Evolutionary conservation across 805 yeast genomes (phyloP), one percentile per base, ranked within the genome.

Genomic region (Nakazawaea wickerhamii): DNA sequence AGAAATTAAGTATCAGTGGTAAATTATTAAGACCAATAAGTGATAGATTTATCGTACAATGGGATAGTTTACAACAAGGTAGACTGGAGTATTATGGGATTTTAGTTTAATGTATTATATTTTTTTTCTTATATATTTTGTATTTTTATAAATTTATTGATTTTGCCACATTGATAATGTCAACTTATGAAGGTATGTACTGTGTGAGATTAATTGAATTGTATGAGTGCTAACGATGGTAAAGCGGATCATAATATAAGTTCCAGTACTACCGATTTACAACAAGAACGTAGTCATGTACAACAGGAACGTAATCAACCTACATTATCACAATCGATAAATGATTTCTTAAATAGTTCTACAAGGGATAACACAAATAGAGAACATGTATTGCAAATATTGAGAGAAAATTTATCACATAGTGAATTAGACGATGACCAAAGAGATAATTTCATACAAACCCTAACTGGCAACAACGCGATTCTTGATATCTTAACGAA

Each of bases 41-140:
- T 4, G 84, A 88, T 57, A 67, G 90, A 18, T 84, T 93, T 47
- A 55, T 93, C 1, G 98, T 93, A 7, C 99, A 93, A 59, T 93
- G 99, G 99, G 76, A 75, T 21, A 67, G 69, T 21, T 65, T 93
- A 43, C 55, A 59, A 41, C 80, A 79, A 53, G 66, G 60, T 5
- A 61, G 86, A 43, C 76, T 87, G 1, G 95, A 86, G 53, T 88
- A 77, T 57, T 70, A 77, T 53, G 97, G 97, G 0, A 71, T 88
- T 7, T 64, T 91, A 36, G 88, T 87, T 0, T 87, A 9, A 17
- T 26, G 23, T 36, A 25, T 15, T 27, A 17, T 26, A 18, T 36
- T 17, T 26, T 25, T n/a, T 26, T 15, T 15, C 22, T 36, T 11
- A 14, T 25, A 10, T 9, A 9, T n/a, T 26, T 36, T 26, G 8